These are phyloP conservation scores for Boletellus deceptivus DNA, from an alignment of 1,284 basidiomycete genomes.

Conservation along the genomic window DNA sequence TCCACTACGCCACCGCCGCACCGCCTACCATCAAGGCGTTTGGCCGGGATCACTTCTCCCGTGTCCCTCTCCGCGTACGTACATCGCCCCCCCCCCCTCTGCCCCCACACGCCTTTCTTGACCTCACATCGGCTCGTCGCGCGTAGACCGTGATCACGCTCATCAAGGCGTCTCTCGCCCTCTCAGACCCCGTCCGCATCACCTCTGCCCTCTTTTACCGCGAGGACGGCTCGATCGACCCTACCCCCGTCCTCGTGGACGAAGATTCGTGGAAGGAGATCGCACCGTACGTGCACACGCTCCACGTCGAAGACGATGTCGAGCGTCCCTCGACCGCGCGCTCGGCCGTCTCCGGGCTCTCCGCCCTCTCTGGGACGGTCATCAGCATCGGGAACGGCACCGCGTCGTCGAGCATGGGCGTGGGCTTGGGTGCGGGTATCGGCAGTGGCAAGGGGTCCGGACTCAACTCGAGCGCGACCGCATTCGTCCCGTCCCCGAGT, in stretches of 20 bases:
- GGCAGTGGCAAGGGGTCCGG: background rate
- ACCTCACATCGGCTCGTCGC: no score
- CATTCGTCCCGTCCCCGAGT: constrained; percentile 23
- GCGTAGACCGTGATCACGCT: constrained; percentile 26
- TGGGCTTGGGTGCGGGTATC: background rate
- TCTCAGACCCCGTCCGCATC: constrained; percentile 22
- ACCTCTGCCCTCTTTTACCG: constrained; percentile 26
- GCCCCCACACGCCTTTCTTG: no score
- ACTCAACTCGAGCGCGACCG: constrained; percentile 24
- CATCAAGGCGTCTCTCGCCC: constrained; percentile 25
- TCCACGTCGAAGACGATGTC: constrained; percentile 31
- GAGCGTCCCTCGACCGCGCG: constrained; percentile 14
- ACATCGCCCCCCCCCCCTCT: background rate
- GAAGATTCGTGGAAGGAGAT: constrained; percentile 36
- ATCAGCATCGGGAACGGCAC: background rate
- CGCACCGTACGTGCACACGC: constrained; percentile 30
- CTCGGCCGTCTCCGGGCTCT: constrained; percentile 3
- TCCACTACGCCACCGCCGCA: constrained; percentile 21
- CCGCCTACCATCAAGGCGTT: constrained; percentile 28
- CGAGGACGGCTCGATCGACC: constrained; percentile 30
- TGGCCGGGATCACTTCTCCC: constrained; percentile 31
- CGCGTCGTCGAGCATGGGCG: background rate
- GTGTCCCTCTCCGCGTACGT: constrained; percentile 33
- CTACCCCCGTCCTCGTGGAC: constrained; percentile 20
- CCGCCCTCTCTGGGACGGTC: background rate